Evolutionary conservation across 2,329 filamentous ascomycete species (phyloP).

Genomic region (Akanthomyces lecanii): DNA sequence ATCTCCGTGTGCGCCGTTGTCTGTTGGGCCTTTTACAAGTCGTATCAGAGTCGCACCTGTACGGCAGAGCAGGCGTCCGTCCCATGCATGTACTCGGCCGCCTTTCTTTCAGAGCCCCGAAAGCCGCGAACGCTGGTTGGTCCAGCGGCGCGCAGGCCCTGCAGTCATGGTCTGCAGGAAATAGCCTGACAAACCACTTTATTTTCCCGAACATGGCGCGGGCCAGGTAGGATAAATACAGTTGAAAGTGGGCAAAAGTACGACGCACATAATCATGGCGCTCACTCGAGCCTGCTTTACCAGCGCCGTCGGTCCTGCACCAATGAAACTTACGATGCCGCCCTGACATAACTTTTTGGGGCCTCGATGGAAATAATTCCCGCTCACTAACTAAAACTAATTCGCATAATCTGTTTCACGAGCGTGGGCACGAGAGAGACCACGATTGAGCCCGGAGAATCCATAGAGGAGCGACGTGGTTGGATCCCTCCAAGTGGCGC

Average conservation of each 20-base stretch:
- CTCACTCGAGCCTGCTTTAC: not conserved
- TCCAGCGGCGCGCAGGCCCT: not conserved
- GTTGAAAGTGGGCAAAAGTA: not conserved
- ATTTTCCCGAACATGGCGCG: not conserved
- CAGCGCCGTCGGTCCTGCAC: not conserved
- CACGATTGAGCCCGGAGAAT: not conserved
- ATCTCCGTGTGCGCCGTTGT: not conserved
- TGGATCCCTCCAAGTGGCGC: not conserved
- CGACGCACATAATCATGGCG: not conserved
- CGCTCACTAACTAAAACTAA: not conserved
- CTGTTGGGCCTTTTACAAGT: not conserved
- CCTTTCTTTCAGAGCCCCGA: not conserved
- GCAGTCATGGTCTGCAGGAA: not conserved
- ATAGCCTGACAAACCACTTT: conserved; percentile 13
- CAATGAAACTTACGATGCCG: not conserved
- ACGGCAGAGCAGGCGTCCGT: not conserved
- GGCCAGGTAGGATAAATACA: not conserved
- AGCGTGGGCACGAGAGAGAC: not conserved
- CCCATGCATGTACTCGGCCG: not conserved
- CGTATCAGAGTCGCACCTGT: not conserved
- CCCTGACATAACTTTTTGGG: not conserved
- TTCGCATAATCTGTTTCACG: not conserved
- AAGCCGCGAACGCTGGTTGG: not conserved
- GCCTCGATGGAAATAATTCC: not conserved
- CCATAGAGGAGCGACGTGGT: not conserved